Base-by-base conservation (phyloP, 1,139 yeast species). In the Nakaseomyces nivariensis region DNA sequence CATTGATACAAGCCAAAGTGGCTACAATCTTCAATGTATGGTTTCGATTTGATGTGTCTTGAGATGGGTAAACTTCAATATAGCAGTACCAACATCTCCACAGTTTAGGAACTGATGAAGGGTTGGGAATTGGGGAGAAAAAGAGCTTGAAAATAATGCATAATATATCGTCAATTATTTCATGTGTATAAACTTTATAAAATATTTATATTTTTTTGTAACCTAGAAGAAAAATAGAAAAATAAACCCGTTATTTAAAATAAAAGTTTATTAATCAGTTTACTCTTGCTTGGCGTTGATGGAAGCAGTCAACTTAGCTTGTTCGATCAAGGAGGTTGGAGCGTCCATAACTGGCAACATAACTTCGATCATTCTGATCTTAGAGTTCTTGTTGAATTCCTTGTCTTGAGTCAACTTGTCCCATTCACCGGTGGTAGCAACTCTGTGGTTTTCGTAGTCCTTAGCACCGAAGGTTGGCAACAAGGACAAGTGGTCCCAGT, bases 291-390 rank as follows among this genome's bases (percentile, higher is more conserved):
- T 62, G 49, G 72, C 69, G 67, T 86, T 86, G 57, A 79, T 76
- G 62, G 76, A 71, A 58, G 87, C 92, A 45, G 94, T 80, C 66
- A 85, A 73, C 70, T 84, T 78, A 48, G 92, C 95, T 73, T 85
- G 94, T 66, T 75, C 75, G 58, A 77, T 75, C 72, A 87, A 79
- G 66, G 80, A 78, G 51, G 71, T 71, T 56, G 95, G 94, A 52
- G 95, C 95, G 70, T 86, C 95, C 81, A 85, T 76, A 63, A 76
- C 79, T 55, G 84, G 87, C 63, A 87, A 74, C 81, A 85, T 79
- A 52, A 86, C 77, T 72, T 87, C 95, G 56, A 87, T 72, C 72
- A 85, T 68, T 73, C 95, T 79, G 64, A 85, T 82, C 71, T 76
- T 82, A 58, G 78, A 56, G 62, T 60, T 60, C 51, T 62, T 57